Evolutionary conservation across 371 early-diverging fungal species (phyloP).

Genomic region (Actinomortierella ambigua): DNA sequence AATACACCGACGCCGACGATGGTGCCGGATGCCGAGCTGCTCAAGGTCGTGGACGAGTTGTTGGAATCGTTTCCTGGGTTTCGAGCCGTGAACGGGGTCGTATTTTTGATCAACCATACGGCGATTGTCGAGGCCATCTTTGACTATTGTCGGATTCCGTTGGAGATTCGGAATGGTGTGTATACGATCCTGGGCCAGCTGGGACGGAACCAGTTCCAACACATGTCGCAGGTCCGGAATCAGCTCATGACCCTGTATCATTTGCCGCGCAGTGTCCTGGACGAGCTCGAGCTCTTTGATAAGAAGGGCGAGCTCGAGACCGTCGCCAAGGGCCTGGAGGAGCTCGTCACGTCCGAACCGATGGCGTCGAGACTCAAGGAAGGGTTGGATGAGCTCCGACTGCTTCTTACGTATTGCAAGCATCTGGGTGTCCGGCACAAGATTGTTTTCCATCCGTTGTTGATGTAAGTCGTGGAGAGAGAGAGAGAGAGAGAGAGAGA

Average conservation of each 20-base stretch:
- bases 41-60: constrained; percentile 86
- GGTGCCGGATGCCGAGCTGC: constrained; percentile 89
- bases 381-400: constrained; percentile 54
- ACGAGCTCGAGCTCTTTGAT: constrained; percentile 71
- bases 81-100: constrained; percentile 57
- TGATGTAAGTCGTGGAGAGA: constrained; percentile 56
- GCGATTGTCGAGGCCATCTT: constrained; percentile 67
- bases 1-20: constrained; percentile 63
- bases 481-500: too few species aligned
- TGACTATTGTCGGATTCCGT: constrained; percentile 66
- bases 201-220: constrained; percentile 53
- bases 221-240: constrained; percentile 67
- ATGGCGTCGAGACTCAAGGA: constrained; percentile 56
- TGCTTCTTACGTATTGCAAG: constrained; percentile 54
- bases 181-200: constrained; percentile 62
- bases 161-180: constrained; percentile 60
- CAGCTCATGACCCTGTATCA: constrained; percentile 64
- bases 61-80: constrained; percentile 79
- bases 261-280: constrained; percentile 63
- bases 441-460: constrained; percentile 69
- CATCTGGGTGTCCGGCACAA: constrained; percentile 68
- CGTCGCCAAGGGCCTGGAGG: constrained; percentile 58
- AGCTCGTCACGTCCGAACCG: constrained; percentile 56
- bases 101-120: constrained; percentile 61
- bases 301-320: constrained; percentile 59